Evolutionary conservation across 805 yeast species (phyloP).

Genomic region (Suhomyces sp.): DNA sequence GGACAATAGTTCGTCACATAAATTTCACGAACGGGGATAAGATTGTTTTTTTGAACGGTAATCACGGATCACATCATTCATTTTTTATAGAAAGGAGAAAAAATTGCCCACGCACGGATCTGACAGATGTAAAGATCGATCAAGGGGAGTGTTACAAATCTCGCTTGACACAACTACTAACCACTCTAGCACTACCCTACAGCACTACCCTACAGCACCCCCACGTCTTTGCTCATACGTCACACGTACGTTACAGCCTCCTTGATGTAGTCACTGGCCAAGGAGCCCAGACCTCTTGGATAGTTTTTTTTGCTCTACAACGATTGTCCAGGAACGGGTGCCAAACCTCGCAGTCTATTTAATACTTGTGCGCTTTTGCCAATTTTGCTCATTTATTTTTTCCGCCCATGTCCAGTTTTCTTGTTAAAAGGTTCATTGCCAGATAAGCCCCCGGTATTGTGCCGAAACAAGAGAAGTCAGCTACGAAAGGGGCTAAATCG

Average conservation of each 20-base stretch:
- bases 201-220: not conserved
- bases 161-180: not conserved
- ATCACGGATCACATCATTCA: not conserved
- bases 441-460: not conserved
- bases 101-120: not conserved
- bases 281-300: not conserved
- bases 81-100: not conserved
- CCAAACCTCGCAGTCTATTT: not conserved
- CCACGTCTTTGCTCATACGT: not conserved
- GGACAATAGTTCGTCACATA: not conserved
- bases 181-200: not conserved
- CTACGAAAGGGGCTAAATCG: not conserved
- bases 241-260: not conserved
- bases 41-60: not conserved
- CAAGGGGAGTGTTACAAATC: not conserved
- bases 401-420: not conserved
- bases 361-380: not conserved
- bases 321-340: not conserved
- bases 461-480: not conserved
- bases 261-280: not conserved
- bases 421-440: not conserved
- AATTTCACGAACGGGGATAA: not conserved
- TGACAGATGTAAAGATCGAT: not conserved
- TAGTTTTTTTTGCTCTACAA: not conserved
- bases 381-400: not conserved